Evolutionary conservation across 2,329 filamentous ascomycete genomes (phyloP), one percentile per base, ranked within the genome.

Genomic region (Talaromyces marneffei): DNA sequence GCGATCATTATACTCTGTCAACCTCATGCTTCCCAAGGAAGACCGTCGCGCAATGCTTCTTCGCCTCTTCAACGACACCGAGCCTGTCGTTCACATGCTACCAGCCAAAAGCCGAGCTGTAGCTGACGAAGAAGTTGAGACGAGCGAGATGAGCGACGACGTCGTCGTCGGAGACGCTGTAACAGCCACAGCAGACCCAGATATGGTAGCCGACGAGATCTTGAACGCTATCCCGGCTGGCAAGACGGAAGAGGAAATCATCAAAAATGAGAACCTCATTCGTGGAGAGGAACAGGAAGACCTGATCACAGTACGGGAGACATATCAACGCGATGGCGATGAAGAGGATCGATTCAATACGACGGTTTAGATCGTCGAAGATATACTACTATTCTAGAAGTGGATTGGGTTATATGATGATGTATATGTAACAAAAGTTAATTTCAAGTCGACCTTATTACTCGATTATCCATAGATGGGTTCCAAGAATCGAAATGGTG

Each of bases 11-110:
- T 87, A 92, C 68, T 93, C 89, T 20, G 82, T 97, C 62, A 99
- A 99, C 74, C 84, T 99, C 59, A 99, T 99, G 94, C 82, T 99
- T 71, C 93, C 94, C 55, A 99, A 99, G 80, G 94, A 99, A 74
- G 94, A 99, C 66, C 86, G 94, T 16, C 88, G 87, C 25, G 94
- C 94, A 0, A 95, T 97, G 91, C 79, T 97, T 67, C 81, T 97
- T 65, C 84, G 94, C 23, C 82, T 99, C 63, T 99, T 88, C 79
- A 95, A 97, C 72, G 93, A 97, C 68, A 88, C 88, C 29, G 88
- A 90, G 0, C 91, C 91, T 3, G 82, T 96, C 53, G 83, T 96
- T 65, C 95, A 94, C 33, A 40, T 44, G 53, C 23, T 39, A 16
- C 12, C 57, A 12, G 44, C 39, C 23, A 63, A 55, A 60, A 23